Base-by-base conservation (phyloP, 1,139 yeast species). In the Blastobotrys persicus region DNA sequence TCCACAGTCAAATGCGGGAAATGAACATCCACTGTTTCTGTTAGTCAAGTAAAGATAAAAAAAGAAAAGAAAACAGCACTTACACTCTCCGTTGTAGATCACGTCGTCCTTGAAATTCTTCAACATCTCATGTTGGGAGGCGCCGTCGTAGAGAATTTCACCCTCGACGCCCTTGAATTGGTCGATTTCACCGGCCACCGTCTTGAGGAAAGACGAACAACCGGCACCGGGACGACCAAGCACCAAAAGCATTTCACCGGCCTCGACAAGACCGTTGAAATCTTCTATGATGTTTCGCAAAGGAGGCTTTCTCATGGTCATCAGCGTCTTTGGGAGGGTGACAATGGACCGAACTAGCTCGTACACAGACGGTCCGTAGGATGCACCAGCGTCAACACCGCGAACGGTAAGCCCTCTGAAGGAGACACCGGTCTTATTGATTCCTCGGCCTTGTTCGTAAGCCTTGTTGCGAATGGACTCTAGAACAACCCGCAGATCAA, bases 201-300 rank as follows among this genome's bases (percentile, higher is more conserved):
- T 68, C 59, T 78, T 77, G 59, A 81, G 68, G 33, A 81, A 70
- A 12, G 85, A 75, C 3, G 85, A 73, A 62, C 86, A 81, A 48
- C 86, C 86, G 16, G 86, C 79, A 52, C 86, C 87, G 6, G 86
- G 86, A 56, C 83, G 74, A 46, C 86, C 87, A 43, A 81, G 72
- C 2, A 80, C 84, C 55, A 80, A 69, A 43, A 78, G 70, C 79
- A 80, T 76, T 60, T 80, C 85, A 51, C 85, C 85, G n/a, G 80
- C 74, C 54, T 72, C 72, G n/a, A 79, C 67, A 53, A 64, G 58
- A 55, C 80, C 71, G 60, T 67, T 61, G 54, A 73, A 52, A 53
- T 66, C 63, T 56, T 71, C 69, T 51, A 80, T 71, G 46, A 80
- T 76, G 48, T 73, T 68, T 63, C 79, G 69, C 45, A 68, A 64